Percentiles rank a stretch among this genome's conserved stretches.
Evolutionary conservation across 192 early-diverging fungal genomes (phyloP).

Genomic region (Polychytrium aggregatum): DNA sequence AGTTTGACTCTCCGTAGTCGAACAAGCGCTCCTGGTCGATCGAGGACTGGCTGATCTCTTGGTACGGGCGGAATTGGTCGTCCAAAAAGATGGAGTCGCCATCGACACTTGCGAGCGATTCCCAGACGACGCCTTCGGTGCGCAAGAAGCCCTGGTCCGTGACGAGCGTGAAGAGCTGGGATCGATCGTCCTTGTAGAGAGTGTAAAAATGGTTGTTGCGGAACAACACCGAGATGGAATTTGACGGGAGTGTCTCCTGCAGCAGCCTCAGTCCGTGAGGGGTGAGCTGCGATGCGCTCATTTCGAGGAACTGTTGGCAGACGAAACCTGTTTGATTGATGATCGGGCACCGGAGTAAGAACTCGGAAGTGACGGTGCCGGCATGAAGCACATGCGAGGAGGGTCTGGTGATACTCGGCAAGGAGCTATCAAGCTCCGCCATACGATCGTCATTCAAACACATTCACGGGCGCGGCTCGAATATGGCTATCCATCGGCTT

Average conservation of each 20-base stretch:
- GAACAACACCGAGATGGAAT: conserved; percentile 67
- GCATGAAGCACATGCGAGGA: too few relatives aligned
- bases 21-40: too few relatives aligned
- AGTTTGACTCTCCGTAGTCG: too few relatives aligned
- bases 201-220: conserved; percentile 75
- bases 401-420: too few relatives aligned
- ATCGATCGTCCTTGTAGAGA: conserved; percentile 17
- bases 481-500: too few relatives aligned
- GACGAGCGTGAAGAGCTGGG: conserved; percentile 29
- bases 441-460: too few relatives aligned
- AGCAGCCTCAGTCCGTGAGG: conserved; percentile 63
- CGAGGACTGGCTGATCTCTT: too few relatives aligned
- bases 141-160: conserved; percentile 33
- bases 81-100: conserved; percentile 24
- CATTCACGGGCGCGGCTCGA: too few relatives aligned
- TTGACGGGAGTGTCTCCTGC: conserved; percentile 42
- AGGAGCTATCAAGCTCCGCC: too few relatives aligned
- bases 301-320: conserved; percentile 59
- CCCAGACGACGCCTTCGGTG: conserved; percentile 26
- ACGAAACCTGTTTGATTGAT: conserved; percentile 33
- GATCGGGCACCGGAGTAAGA: too few relatives aligned
- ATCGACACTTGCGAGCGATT: conserved; percentile 20
- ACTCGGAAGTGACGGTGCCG: too few relatives aligned
- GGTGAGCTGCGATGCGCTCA: conserved; percentile 74
- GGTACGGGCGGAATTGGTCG: conserved; percentile 9